Percentiles rank a stretch among this genome's conserved stretches.
Evolutionary conservation across 163 green algal genomes (phyloP).

Genomic region (Smithsoniella earleae): DNA sequence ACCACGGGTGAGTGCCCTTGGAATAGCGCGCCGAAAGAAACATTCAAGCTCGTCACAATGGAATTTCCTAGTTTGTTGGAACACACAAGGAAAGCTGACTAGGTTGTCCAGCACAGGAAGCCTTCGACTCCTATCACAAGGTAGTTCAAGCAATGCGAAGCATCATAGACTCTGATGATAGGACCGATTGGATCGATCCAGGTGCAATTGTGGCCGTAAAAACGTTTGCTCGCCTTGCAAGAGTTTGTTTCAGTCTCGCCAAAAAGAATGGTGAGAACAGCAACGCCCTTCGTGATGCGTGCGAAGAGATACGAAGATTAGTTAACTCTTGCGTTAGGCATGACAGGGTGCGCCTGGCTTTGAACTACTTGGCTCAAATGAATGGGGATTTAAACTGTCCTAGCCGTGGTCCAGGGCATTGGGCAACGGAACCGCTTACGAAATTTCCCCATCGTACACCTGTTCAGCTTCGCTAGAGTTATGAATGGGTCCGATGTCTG

Average conservation of each 20-base stretch:
- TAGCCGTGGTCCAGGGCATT: too few relatives aligned
- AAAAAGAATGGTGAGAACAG: background rate
- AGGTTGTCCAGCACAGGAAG: constrained; percentile 15
- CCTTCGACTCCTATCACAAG: constrained; percentile 7
- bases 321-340: constrained; percentile 17
- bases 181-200: background rate
- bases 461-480: too few relatives aligned
- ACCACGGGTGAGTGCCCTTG: background rate
- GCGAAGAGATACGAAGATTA: constrained; percentile 12
- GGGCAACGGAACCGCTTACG: too few relatives aligned
- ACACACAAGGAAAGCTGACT: too few relatives aligned
- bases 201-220: background rate
- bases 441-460: too few relatives aligned
- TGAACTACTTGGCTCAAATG: too few relatives aligned
- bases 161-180: constrained; percentile 18
- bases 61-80: too few relatives aligned
- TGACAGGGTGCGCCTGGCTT: constrained; percentile 2
- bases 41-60: too few relatives aligned
- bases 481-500: too few relatives aligned
- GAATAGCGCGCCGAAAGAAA: too few relatives aligned
- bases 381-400: too few relatives aligned
- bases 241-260: background rate
- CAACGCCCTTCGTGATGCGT: constrained; percentile 3
- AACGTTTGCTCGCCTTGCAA: constrained; percentile 21
- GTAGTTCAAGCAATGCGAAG: background rate